These are phyloP conservation scores for Dalbergia cochinchinensis DNA, from an alignment of 306 rosid genomes.

Conservation along the genomic window DNA sequence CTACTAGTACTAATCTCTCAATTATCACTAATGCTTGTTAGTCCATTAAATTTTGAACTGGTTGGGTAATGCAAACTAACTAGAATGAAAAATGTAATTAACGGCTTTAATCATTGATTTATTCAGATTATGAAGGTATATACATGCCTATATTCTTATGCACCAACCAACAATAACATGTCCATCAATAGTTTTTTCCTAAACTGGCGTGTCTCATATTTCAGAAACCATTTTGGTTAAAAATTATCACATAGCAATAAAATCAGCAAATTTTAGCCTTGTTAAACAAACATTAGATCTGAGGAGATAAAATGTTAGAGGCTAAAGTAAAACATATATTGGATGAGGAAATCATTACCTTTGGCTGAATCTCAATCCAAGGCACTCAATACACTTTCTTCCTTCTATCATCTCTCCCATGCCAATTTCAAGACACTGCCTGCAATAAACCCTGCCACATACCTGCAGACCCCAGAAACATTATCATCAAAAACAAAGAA, in stretches of 20 bases:
- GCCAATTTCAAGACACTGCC: slow-evolving; percentile 72
- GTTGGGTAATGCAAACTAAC: too few relatives aligned
- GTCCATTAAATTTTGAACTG: too few relatives aligned
- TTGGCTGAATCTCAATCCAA: slow-evolving; percentile 87
- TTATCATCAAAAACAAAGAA: not conserved
- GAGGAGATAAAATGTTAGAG: not conserved
- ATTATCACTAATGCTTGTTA: too few relatives aligned
- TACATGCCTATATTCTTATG: not conserved
- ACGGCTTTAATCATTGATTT: not conserved
- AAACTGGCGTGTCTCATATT: not conserved
- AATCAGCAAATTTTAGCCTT: not conserved
- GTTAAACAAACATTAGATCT: not conserved
- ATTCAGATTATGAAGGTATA: not conserved
- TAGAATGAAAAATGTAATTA: not conserved
- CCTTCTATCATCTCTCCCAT: slow-evolving; percentile 96
- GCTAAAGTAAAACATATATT: not conserved
- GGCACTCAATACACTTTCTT: slow-evolving; percentile 83
- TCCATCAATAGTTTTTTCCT: not conserved
- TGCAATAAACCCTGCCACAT: slow-evolving; percentile 92
- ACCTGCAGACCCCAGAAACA: slow-evolving; percentile 60
- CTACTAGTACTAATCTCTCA: too few relatives aligned
- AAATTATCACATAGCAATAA: not conserved
- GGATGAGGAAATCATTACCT: slow-evolving; percentile 55
- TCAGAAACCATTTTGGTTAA: not conserved
- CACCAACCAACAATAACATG: not conserved